A percentile compares a stretch with the other conserved stretches of the same genome.
Evolutionary conservation across 345 rosid species (phyloP).

Genomic region (Heritiera littoralis): DNA sequence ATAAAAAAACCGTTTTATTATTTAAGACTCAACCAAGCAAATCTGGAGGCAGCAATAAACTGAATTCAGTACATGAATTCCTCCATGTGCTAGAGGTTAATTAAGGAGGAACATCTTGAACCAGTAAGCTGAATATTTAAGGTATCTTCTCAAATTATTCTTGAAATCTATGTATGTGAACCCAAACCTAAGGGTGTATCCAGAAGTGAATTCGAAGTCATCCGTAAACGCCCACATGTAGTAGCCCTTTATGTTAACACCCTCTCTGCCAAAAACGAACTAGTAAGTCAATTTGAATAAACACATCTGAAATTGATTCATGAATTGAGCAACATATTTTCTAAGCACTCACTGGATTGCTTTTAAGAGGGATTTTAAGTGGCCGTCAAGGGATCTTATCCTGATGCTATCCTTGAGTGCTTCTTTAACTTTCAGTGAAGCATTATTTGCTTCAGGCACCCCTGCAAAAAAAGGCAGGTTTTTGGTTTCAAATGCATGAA

Average conservation of each 20-base stretch:
- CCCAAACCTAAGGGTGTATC: conserved; percentile 46
- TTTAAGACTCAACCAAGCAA: not conserved
- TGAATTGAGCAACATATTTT: not conserved
- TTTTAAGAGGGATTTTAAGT: conserved; percentile 34
- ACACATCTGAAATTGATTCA: not conserved
- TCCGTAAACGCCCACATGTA: conserved; percentile 48
- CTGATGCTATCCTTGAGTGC: conserved; percentile 42
- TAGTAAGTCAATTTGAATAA: not conserved
- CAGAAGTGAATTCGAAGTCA: conserved; percentile 44
- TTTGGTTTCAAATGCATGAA: not conserved
- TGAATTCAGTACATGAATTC: not conserved
- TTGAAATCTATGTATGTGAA: conserved; percentile 41
- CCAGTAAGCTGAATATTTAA: conserved; percentile 53
- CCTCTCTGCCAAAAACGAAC: conserved; percentile 31
- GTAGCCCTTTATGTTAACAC: conserved; percentile 48
- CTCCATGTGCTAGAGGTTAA: not conserved
- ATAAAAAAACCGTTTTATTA: too few relatives aligned
- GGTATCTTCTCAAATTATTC: conserved; percentile 40
- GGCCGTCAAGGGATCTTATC: conserved; percentile 39
- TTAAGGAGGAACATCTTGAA: conserved; percentile 35
- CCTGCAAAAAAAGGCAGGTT: conserved; percentile 14
- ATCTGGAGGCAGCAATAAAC: not conserved
- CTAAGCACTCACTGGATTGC: conserved; percentile 43
- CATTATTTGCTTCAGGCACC: conserved; percentile 26
- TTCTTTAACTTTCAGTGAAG: conserved; percentile 24